Evolutionary conservation across 495 filamentous ascomycete genomes (phyloP).

Genomic region (Penicillium coffeae): DNA sequence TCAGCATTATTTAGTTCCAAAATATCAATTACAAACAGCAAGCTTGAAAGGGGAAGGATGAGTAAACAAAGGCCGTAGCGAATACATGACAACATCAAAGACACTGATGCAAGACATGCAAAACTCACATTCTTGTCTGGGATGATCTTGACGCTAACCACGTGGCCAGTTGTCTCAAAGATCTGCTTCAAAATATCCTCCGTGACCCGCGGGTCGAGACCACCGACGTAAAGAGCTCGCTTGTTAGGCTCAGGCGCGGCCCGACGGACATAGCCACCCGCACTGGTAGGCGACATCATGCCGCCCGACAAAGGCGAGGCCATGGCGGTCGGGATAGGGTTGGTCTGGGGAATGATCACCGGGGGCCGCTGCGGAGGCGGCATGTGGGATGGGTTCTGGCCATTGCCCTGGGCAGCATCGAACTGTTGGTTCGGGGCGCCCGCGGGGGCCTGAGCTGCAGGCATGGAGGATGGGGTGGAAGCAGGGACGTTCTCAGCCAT

Average conservation of each 20-base stretch:
- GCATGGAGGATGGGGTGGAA: constrained; percentile 52
- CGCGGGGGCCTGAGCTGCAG: constrained; percentile 61
- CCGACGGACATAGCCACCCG: constrained; percentile 79
- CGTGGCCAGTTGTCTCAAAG: constrained; percentile 97
- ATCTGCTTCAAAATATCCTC: constrained; percentile 97
- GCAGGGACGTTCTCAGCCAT: constrained; percentile 67
- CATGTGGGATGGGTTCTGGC: constrained; percentile 74
- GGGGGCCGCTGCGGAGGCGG: constrained; percentile 86
- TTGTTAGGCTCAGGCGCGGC: constrained; percentile 98
- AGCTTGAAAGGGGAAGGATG: background rate
- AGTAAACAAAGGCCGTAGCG: no score
- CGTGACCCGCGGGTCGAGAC: constrained; percentile 90
- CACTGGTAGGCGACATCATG: constrained; percentile 79
- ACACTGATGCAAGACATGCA: no score
- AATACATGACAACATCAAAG: no score
- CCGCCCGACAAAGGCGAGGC: constrained; percentile 76
- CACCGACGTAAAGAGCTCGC: constrained; percentile 93
- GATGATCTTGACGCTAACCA: constrained; percentile 98
- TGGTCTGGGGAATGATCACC: constrained; percentile 89
- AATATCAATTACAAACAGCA: background rate
- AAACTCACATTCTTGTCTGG: constrained; percentile 93
- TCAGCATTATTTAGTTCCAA: constrained; percentile 1
- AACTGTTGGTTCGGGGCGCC: constrained; percentile 69
- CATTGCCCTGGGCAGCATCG: constrained; percentile 61
- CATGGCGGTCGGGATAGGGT: constrained; percentile 90